Evolutionary conservation across 768 basidiomycete genomes (phyloP), one percentile per base, ranked within the genome.

Genomic region (Coprinopsis cinerea): DNA sequence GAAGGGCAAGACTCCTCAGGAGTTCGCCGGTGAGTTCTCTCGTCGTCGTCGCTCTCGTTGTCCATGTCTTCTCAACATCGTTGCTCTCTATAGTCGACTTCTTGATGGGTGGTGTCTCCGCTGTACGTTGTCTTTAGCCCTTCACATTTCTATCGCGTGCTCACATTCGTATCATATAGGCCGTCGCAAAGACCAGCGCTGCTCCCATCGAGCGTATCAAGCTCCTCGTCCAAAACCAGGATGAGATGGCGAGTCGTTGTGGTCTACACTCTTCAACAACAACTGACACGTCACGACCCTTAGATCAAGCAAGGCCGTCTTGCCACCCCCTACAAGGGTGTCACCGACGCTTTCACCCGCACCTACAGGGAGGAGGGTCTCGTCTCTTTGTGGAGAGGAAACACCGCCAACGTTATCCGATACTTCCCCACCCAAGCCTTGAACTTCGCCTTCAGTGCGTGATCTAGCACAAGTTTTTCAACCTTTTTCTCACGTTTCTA

Each of bases 181-280:
- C 96, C 60, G 91, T 98, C 69, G 88, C 96, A 49, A 99, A 99
- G 83, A 98, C 96, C 58, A 89, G 88, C 58, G 96, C 96, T 61
- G 96, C 96, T 57, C 96, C 96, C 73, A 99, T 99, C 64, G 96
- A 98, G 83, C 93, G 96, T 67, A 95, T 99, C 74, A 99, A 99
- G 79, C 85, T 98, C 63, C 74, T 95, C 67, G 87, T 95, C 53
- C 92, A 97, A 75, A 97, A 96, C 76, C 95, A 98, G 83, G 95
- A 94, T 82, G 96, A 98, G 79, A 99, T 98, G 96, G 88, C 84
- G n/a, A 2, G 73, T 66, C n/a, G 49, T 48, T 35, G 22, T 34
- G 47, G 24, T 37, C 18, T 4, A 25, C 34, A 2, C 39, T 44
- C 40, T 53, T 44, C 37, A 23, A 40, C 55, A 43, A 47, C 27